Evolutionary conservation across 371 early-diverging fungal species (phyloP).

Genomic region (Syncephalastrum sp.): DNA sequence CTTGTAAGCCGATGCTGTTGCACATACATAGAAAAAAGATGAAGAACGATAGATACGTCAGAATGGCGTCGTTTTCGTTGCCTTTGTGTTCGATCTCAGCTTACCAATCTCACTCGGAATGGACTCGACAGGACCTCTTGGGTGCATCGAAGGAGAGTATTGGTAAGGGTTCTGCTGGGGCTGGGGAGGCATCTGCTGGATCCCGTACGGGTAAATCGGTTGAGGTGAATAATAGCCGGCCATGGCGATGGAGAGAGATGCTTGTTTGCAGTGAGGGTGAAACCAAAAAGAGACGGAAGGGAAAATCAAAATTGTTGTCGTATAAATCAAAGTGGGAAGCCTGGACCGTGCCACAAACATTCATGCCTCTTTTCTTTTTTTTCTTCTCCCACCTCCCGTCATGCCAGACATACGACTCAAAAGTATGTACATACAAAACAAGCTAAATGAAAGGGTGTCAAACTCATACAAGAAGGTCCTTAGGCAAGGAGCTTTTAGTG

Average conservation of each 20-base stretch:
- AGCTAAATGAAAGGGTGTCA: background rate
- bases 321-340: background rate
- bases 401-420: background rate
- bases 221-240: background rate
- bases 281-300: background rate
- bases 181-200: background rate
- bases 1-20: background rate
- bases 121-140: background rate
- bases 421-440: background rate
- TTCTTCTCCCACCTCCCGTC: background rate
- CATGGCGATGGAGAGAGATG: background rate
- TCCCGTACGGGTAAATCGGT: background rate
- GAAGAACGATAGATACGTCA: conserved; percentile 1
- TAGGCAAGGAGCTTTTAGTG: background rate
- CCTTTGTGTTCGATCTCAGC: background rate
- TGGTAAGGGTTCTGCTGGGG: background rate
- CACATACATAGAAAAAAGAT: background rate
- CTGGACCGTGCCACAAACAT: background rate
- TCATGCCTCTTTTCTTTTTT: background rate
- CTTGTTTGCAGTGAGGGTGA: background rate
- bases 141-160: background rate
- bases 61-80: background rate
- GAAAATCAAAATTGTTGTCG: background rate
- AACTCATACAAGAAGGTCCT: background rate
- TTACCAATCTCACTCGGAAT: conserved; percentile 9